Base-by-base conservation (phyloP, 345 rosid species). In the Lepidium sativum region DNA sequence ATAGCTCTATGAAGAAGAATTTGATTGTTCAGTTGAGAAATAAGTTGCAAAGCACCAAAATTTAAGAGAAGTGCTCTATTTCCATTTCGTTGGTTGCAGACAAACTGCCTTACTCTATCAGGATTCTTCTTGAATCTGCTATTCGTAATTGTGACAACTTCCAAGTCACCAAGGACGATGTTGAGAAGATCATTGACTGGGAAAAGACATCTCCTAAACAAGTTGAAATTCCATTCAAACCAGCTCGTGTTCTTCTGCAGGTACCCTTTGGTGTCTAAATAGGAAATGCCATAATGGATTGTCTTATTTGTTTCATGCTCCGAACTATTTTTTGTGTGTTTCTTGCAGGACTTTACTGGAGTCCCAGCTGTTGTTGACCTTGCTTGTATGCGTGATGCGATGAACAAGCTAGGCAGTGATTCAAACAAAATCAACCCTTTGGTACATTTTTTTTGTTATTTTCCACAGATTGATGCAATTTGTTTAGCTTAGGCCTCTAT, bases 341-440 rank as follows among this genome's bases (percentile, higher is more conserved):
- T 23, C 14, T 11, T 14, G 62, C 83, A 95, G 99, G 99, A 91
- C 78, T 91, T 95, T 80, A 95, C 99, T 62, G 99, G 99, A n/a
- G 99, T 95, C 25, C 99, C 99, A 31, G 99, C 91, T 21, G 99
- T 91, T 33, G 97, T 95, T 50, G 99, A 95, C 72, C 99, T 95
- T 57, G 99, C 99, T 68, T 79, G 91, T 51, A 95, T 95, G 99
- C 90, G 99, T 67, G 99, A 95, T 86, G 99, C 99, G 8, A 91
- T 95, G 97, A 82, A 75, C 59, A 88, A 68, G 27, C 91, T 95
- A 17, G 96, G 96, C 39, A 79, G 97, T 74, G 99, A 95, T 69
- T 75, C 97, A 3, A 80, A 70, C 67, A 91, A 86, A 88, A 95
- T 95, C 10, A 70, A 70, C 6, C 75, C 75, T 0, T 50, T 70